Percentiles rank a stretch among this genome's conserved stretches.
These are phyloP conservation scores for Diaporthe longicolla DNA, from an alignment of 2,329 filamentous ascomycete genomes.

Conservation along the genomic window DNA sequence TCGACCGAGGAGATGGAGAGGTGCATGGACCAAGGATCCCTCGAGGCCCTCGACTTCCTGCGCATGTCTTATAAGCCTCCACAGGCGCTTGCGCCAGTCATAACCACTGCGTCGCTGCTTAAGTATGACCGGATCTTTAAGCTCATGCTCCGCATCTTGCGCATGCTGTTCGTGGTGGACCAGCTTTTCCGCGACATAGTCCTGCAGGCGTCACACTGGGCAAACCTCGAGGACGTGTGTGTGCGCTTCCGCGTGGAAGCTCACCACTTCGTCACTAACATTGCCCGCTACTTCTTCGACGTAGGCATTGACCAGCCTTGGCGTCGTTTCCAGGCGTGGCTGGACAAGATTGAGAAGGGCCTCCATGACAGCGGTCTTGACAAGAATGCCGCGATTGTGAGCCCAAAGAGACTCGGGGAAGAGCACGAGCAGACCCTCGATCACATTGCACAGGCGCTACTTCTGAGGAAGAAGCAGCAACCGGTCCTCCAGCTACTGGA, in stretches of 20 bases:
- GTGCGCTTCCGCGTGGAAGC: conserved; percentile 81
- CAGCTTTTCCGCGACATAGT: conserved; percentile 73
- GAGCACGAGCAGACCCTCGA: conserved; percentile 82
- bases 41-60: conserved; percentile 94
- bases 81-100: conserved; percentile 77
- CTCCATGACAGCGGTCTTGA: conserved; percentile 52
- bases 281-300: conserved; percentile 86
- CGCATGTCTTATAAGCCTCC: conserved; percentile 87
- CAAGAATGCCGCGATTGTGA: conserved; percentile 49
- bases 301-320: conserved; percentile 82
- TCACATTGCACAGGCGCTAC: conserved; percentile 79
- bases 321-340: conserved; percentile 75
- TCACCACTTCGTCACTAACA: conserved; percentile 80
- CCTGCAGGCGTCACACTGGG: conserved; percentile 27
- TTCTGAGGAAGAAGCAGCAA: conserved; percentile 81
- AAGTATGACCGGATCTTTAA: conserved; percentile 92
- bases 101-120: conserved; percentile 77
- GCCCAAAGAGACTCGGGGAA: conserved; percentile 76
- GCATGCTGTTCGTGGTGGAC: conserved; percentile 83
- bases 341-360: conserved; percentile 71
- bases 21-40: conserved; percentile 84
- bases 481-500: conserved; percentile 81
- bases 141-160: conserved; percentile 80
- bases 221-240: conserved; percentile 55
- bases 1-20: conserved; percentile 82